Conservation (phyloP, 768 basidiomycete species). For the Leucosporidium scottii region DNA sequence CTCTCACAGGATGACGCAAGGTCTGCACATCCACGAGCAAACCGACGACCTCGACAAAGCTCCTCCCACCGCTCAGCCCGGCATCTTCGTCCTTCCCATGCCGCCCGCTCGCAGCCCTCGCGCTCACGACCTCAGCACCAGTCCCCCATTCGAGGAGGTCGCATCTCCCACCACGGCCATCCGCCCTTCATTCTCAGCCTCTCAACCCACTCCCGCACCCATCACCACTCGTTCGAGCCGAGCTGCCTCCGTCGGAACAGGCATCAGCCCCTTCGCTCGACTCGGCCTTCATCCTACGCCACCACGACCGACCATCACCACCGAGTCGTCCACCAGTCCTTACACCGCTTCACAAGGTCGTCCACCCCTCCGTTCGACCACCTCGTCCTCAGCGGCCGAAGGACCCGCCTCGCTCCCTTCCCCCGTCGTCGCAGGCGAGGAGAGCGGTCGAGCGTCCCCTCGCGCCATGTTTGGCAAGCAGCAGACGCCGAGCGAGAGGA, state of each 20-base stretch:
- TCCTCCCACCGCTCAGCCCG: not conserved
- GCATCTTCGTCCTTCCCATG: not conserved
- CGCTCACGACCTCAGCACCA: not conserved
- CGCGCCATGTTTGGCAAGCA: conserved; percentile 13
- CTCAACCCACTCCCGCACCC: not conserved
- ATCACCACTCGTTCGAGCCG: not conserved
- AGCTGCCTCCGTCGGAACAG: not conserved
- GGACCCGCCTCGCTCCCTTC: not conserved
- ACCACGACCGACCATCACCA: not conserved
- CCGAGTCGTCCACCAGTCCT: not conserved
- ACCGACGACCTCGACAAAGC: too few species aligned
- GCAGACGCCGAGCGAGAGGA: conserved; percentile 20
- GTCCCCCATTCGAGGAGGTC: not conserved
- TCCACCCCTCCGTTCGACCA: not conserved
- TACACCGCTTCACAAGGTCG: not conserved
- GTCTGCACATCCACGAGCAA: not conserved
- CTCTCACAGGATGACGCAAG: not conserved
- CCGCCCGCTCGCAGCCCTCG: not conserved
- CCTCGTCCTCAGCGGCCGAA: too few species aligned
- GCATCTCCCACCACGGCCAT: not conserved
- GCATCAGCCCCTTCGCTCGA: not conserved
- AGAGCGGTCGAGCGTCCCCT: not conserved
- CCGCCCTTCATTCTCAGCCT: not conserved
- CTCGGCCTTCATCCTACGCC: not conserved
- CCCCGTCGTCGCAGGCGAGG: not conserved